A percentile compares a stretch with the other conserved stretches of the same genome.
phyloP scores from a whole-genome alignment of 257 asterid genomes.

The Solanum medicagineum region DNA sequence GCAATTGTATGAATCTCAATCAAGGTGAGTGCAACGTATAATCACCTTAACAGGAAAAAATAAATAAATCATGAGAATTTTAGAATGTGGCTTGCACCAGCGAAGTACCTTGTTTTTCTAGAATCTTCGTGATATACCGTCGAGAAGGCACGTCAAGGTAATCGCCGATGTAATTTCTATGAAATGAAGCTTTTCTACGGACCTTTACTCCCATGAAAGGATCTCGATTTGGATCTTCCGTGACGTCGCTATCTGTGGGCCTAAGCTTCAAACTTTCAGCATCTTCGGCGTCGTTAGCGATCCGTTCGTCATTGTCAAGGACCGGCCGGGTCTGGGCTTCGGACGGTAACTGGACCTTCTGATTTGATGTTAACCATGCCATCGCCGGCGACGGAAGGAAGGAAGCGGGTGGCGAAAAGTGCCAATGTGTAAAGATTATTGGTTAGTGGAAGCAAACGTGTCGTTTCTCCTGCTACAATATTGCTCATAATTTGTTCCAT shows the following conservation, averaged over 20 bases:
- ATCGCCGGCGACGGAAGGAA: conserved; percentile 6
- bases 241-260: conserved; percentile 20
- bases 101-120: conserved; percentile 61
- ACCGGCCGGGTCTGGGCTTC: conserved; percentile 6
- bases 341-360: conserved; percentile 1
- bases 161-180: conserved; percentile 40
- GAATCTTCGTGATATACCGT: conserved; percentile 68
- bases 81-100: neutral
- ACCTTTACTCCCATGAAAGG: conserved; percentile 41
- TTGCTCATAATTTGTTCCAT: neutral
- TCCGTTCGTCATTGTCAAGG: conserved; percentile 20
- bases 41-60: neutral
- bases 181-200: conserved; percentile 38
- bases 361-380: conserved; percentile 33
- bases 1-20: neutral
- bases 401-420: neutral
- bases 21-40: neutral
- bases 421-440: neutral
- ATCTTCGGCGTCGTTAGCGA: conserved; percentile 8
- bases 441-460: neutral
- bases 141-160: conserved; percentile 66
- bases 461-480: neutral
- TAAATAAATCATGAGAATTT: neutral
- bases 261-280: conserved; percentile 7
- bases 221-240: conserved; percentile 34